phyloP scores from a whole-genome alignment of 192 early-diverging fungal genomes.

The Phycomyces blakesleeanus region DNA sequence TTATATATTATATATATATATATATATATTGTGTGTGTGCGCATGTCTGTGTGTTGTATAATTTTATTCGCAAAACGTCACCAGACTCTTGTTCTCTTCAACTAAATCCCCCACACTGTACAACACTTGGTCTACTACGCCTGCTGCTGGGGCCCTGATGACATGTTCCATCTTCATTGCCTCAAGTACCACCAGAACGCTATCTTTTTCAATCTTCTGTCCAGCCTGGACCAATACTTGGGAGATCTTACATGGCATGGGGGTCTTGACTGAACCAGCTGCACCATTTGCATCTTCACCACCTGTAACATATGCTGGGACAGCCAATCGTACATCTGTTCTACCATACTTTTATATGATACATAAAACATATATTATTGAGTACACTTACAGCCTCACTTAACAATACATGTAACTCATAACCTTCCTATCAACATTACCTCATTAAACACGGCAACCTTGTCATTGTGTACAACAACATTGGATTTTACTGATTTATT shows the following conservation, averaged over 20 bases:
- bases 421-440: slow-evolving; percentile 20
- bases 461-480: slow-evolving; percentile 59
- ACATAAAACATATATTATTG: too few relatives aligned
- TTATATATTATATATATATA: not conserved
- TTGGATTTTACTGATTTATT: slow-evolving; percentile 55
- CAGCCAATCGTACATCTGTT: slow-evolving; percentile 50
- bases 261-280: slow-evolving; percentile 73
- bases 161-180: slow-evolving; percentile 99
- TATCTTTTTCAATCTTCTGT: slow-evolving; percentile 75
- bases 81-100: slow-evolving; percentile 75
- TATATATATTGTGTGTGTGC: too few relatives aligned
- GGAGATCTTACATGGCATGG: slow-evolving; percentile 98
- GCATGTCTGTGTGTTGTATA: too few relatives aligned
- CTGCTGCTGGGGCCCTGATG: slow-evolving; percentile 74
- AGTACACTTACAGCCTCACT: too few relatives aligned
- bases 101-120: slow-evolving; percentile 88
- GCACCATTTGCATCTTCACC: slow-evolving; percentile 40
- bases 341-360: slow-evolving; percentile 39
- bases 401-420: too few relatives aligned
- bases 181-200: slow-evolving; percentile 81
- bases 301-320: slow-evolving; percentile 53
- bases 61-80: slow-evolving; percentile 63
- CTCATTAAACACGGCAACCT: slow-evolving; percentile 62
- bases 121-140: slow-evolving; percentile 67
- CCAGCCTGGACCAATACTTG: slow-evolving; percentile 74